phyloP scores from a whole-genome alignment of 148 eudicot genomes.

The Chenopodium album region DNA sequence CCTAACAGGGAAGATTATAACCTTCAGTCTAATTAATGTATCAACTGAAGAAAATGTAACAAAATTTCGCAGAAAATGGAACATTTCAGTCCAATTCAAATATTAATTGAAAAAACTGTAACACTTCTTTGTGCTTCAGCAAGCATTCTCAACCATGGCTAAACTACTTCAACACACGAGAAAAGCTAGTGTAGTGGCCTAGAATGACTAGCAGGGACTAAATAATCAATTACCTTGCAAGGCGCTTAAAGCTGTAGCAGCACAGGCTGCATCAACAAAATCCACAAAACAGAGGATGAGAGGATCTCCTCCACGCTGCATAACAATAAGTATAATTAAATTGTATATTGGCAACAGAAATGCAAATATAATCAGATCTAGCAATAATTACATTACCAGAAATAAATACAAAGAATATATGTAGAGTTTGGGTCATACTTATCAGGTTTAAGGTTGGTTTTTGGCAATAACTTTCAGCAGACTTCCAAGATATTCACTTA shows the following conservation, averaged over 20 bases:
- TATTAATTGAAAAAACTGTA: neutral
- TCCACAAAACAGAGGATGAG: conserved; percentile 72
- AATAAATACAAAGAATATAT: neutral
- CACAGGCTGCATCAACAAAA: conserved; percentile 60
- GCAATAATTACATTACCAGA: neutral
- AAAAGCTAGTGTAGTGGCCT: neutral
- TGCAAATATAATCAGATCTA: neutral
- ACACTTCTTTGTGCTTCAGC: neutral
- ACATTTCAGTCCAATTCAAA: neutral
- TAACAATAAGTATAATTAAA: conserved; percentile 4
- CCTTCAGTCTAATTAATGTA: no score
- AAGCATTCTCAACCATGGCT: neutral
- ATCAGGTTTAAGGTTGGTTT: neutral
- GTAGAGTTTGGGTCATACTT: neutral
- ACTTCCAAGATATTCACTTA: no score
- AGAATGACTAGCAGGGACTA: neutral
- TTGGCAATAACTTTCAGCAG: no score
- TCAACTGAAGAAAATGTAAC: no score
- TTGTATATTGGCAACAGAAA: neutral
- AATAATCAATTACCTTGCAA: conserved; percentile 55
- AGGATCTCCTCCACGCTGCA: conserved; percentile 73
- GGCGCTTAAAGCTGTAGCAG: conserved; percentile 77
- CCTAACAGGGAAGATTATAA: no score
- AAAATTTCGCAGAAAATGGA: neutral
- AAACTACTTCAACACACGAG: neutral